Percentiles rank a stretch among this genome's conserved stretches.
phyloP scores from a whole-genome alignment of 257 asterid genomes.

The Jacaranda mimosifolia region DNA sequence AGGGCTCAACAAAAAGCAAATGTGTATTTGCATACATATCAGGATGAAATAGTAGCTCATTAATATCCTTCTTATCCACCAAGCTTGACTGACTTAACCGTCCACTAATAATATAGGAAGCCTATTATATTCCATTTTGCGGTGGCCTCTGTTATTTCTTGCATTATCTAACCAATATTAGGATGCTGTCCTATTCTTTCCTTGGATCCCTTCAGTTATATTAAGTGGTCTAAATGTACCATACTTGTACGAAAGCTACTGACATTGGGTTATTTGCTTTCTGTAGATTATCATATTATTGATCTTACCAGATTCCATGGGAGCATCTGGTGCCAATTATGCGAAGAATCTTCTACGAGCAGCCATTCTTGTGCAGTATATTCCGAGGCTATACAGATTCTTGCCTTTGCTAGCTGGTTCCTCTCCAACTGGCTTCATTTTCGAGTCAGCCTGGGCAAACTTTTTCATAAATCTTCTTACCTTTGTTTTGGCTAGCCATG shows the following conservation, averaged over 20 bases:
- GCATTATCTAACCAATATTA: no score
- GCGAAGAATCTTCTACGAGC: conserved; percentile 75
- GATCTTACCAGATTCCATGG: conserved; percentile 60
- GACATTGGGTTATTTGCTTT: conserved; percentile 20
- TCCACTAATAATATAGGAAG: no score
- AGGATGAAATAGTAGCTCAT: neutral
- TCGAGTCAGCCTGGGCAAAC: conserved; percentile 94
- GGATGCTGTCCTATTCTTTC: no score
- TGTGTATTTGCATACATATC: neutral
- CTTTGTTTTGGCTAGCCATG: conserved; percentile 78
- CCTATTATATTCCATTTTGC: no score
- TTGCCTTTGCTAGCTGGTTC: conserved; percentile 77
- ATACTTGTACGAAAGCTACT: conserved; percentile 3
- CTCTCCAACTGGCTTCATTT: conserved; percentile 77
- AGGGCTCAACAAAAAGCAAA: neutral
- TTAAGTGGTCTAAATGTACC: neutral
- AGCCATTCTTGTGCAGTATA: conserved; percentile 75
- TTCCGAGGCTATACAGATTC: conserved; percentile 79
- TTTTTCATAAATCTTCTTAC: conserved; percentile 79
- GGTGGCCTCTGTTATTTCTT: no score
- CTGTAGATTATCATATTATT: conserved; percentile 73
- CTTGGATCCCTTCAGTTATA: neutral
- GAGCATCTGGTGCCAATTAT: conserved; percentile 61
- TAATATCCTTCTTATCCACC: no score
- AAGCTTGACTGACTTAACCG: no score